Percentiles rank a stretch among this genome's conserved stretches.
phyloP scores from a whole-genome alignment of 2,329 filamentous ascomycete species.

The Fusarium odoratissimum region DNA sequence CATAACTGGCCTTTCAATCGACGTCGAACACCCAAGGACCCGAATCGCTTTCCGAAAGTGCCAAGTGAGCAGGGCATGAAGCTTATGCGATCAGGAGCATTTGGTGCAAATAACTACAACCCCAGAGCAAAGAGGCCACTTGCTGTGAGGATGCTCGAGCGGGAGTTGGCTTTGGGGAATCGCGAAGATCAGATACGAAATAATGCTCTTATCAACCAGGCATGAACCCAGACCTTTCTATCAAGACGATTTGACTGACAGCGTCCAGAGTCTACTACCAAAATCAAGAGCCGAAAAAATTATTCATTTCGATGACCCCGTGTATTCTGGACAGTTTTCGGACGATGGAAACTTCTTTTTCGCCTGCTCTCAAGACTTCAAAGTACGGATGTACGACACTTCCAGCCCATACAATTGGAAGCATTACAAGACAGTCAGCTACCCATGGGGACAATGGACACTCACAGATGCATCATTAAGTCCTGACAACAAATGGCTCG shows the following conservation, averaged over 20 bases:
- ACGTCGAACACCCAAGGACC: conserved; percentile 56
- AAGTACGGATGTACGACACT: conserved; percentile 96
- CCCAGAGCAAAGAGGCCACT: conserved; percentile 69
- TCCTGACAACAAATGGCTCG: conserved; percentile 90
- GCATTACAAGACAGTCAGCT: conserved; percentile 90
- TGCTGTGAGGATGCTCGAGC: conserved; percentile 78
- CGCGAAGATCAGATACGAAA: conserved; percentile 70
- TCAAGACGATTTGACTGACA: conserved; percentile 12
- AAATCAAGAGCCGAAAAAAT: conserved; percentile 83
- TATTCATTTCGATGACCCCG: conserved; percentile 85
- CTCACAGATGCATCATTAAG: conserved; percentile 93
- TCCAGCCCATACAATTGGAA: conserved; percentile 95
- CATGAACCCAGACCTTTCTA: conserved; percentile 46
- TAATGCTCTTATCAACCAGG: conserved; percentile 74
- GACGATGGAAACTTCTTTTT: conserved; percentile 99
- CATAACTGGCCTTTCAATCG: conserved; percentile 61
- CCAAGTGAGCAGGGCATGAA: conserved; percentile 81
- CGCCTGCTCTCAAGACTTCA: conserved; percentile 90
- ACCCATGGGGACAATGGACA: conserved; percentile 92
- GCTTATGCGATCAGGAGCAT: conserved; percentile 84
- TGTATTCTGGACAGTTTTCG: conserved; percentile 96
- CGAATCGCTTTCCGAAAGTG: conserved; percentile 79
- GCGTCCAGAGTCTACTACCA: conserved; percentile 76
- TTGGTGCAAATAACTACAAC: conserved; percentile 74
- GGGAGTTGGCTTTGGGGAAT: conserved; percentile 80